A percentile compares a stretch with the other conserved stretches of the same genome.
These are phyloP conservation scores for Begonia peltatifolia DNA, from an alignment of 306 rosid genomes.

Conservation along the genomic window DNA sequence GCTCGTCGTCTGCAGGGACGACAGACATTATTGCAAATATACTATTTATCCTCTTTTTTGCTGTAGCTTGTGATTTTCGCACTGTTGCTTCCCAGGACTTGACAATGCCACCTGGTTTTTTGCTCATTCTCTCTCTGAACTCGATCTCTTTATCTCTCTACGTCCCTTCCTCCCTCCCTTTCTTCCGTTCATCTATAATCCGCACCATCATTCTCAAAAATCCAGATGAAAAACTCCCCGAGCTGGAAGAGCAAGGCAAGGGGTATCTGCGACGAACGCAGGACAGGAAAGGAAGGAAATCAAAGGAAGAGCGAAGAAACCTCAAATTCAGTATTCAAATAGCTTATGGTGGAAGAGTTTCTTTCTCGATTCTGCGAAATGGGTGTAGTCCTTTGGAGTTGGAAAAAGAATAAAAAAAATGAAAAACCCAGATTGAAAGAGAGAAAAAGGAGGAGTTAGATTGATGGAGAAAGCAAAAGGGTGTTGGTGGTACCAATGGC, in stretches of 20 bases:
- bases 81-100: constrained; percentile 56
- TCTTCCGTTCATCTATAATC: constrained; percentile 5
- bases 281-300: constrained; percentile 10
- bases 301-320: constrained; percentile 8
- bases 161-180: constrained; percentile 5
- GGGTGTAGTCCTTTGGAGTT: constrained; percentile 16
- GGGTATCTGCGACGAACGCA: constrained; percentile 21
- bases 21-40: constrained; percentile 67
- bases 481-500: constrained; percentile 21
- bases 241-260: constrained; percentile 2
- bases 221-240: constrained; percentile 11
- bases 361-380: constrained; percentile 8
- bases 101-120: constrained; percentile 36
- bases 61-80: constrained; percentile 40
- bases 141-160: constrained; percentile 7
- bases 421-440: not conserved
- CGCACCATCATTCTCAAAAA: constrained; percentile 25
- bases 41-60: constrained; percentile 48
- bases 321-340: constrained; percentile 9
- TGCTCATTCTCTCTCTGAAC: constrained; percentile 43
- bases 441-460: constrained; percentile 9
- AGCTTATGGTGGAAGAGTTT: constrained; percentile 11
- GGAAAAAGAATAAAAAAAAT: constrained; percentile 5
- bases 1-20: constrained; percentile 71
- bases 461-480: constrained; percentile 33